Base-by-base conservation (phyloP, 805 yeast genomes). In the Hanseniaspora guilliermondii region DNA sequence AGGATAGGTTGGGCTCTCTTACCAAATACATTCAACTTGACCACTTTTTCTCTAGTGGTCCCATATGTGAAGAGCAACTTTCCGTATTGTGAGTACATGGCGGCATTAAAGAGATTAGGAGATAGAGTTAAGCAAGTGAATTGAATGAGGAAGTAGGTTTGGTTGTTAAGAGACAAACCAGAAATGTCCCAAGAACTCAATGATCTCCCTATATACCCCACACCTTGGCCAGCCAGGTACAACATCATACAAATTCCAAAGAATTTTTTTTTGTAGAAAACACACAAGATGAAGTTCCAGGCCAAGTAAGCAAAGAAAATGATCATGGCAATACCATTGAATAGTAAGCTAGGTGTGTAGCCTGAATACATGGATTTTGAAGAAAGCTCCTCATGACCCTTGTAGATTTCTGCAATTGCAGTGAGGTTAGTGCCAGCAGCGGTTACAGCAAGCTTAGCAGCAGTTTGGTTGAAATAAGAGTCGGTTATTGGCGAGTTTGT, bases 31-130 rank as follows among this genome's bases (percentile, higher is more conserved):
- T 71, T 69, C 2, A 49, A 35, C 14, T 30, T 32, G 11, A 14
- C 14, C 7, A 49, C 14, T 4, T 49, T 49, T 16, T 49, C 53
- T 49, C 42, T 49, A 7, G 47, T 49, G 1, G 49, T 45, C 1
- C 87, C 86, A 61, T 78, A 80, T 0, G 85, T 66, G 55, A 82
- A 79, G 46, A 81, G 71, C 49, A 83, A 60, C 65, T 85, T 83
- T 6, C 84, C 87, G 59, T 87, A 68, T 53, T 80, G 71, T 59
- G 76, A 83, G 68, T 87, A 88, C 3, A 87, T 72, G 1, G 91
- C 95, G 4, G 85, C 95, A 85, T 85, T 83, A 45, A 85, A 71
- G 65, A 87, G 83, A 22, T 86, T 87, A 0, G 96, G 96, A 0
- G 86, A 91, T 47, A 87, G 67, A 0, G 89, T 85, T 54, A 87